Conservation (phyloP, 2,329 filamentous ascomycete species). For the Dactylellina leptospora region DNA sequence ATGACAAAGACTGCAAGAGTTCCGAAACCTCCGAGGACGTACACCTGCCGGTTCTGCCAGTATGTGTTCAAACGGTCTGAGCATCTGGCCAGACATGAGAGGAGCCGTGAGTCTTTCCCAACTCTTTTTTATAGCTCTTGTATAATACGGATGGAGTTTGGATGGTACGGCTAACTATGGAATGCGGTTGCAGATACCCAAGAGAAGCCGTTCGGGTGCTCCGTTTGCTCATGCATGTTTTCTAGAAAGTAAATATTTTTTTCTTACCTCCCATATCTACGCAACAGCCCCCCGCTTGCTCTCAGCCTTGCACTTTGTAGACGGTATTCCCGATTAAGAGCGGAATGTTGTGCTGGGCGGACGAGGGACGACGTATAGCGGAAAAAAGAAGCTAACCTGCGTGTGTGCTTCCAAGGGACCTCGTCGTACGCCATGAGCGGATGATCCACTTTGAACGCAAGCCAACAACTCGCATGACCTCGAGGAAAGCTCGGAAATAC, state of each 20-base stretch:
- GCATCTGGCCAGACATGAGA: conserved; percentile 51
- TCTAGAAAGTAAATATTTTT: conserved; percentile 44
- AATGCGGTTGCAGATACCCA: conserved; percentile 42
- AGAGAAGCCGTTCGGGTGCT: conserved; percentile 53
- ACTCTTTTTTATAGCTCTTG: too few relatives aligned
- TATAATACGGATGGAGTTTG: too few relatives aligned
- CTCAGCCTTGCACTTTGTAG: too few relatives aligned
- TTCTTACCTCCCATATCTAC: background rate
- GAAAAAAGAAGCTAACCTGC: conserved; percentile 8
- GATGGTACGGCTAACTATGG: conserved; percentile 24
- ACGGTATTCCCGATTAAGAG: conserved; percentile 25
- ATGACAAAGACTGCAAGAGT: conserved; percentile 47
- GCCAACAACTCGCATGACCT: conserved; percentile 49
- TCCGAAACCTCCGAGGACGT: conserved; percentile 53
- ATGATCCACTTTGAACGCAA: conserved; percentile 53
- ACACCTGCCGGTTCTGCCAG: conserved; percentile 53
- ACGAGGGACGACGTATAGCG: background rate
- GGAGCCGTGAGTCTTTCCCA: conserved; percentile 38
- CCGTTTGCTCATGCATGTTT: conserved; percentile 52
- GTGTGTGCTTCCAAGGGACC: conserved; percentile 24
- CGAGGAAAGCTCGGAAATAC: conserved; percentile 52
- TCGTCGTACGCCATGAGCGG: conserved; percentile 51
- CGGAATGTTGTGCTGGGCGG: conserved; percentile 14
- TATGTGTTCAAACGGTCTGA: conserved; percentile 51
- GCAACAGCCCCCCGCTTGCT: too few relatives aligned